Evolutionary conservation across 2,329 filamentous ascomycete genomes (phyloP).

Genomic region (Geosmithia morbida): DNA sequence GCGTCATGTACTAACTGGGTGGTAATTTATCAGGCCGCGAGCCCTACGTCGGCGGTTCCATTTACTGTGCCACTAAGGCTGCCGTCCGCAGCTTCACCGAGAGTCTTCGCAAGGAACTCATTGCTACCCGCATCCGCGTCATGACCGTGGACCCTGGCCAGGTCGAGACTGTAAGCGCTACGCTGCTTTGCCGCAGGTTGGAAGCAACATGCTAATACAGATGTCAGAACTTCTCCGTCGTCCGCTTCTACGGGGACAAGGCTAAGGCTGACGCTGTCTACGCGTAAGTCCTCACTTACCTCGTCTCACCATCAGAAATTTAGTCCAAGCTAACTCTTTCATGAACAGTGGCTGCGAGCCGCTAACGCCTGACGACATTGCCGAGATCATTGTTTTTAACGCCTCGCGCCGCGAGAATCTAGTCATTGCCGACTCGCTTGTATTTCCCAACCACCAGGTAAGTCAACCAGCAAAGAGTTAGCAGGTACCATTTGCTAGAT

Average conservation of each 20-base stretch:
- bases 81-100: constrained; percentile 79
- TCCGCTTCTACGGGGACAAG: constrained; percentile 81
- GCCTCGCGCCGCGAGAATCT: constrained; percentile 80
- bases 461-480: constrained; percentile 1
- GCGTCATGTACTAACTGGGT: not conserved
- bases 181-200: not conserved
- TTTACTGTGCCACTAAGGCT: constrained; percentile 90
- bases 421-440: constrained; percentile 71
- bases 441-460: constrained; percentile 86
- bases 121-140: constrained; percentile 65
- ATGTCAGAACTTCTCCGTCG: constrained; percentile 65
- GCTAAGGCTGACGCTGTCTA: constrained; percentile 83
- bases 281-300: constrained; percentile 36
- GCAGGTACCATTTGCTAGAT: not conserved
- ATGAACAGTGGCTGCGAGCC: constrained; percentile 56
- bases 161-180: constrained; percentile 58
- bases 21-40: constrained; percentile 42
- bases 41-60: constrained; percentile 69
- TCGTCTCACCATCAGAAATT: not conserved
- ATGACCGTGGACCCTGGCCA: constrained; percentile 87
- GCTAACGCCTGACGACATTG: constrained; percentile 79
- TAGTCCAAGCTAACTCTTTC: constrained; percentile 2
- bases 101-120: constrained; percentile 66
- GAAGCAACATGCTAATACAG: not conserved
- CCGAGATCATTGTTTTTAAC: constrained; percentile 77